These are phyloP conservation scores for Plasmopara halstedii DNA, from an alignment of 352 stramenopile genomes.

Conservation along the genomic window DNA sequence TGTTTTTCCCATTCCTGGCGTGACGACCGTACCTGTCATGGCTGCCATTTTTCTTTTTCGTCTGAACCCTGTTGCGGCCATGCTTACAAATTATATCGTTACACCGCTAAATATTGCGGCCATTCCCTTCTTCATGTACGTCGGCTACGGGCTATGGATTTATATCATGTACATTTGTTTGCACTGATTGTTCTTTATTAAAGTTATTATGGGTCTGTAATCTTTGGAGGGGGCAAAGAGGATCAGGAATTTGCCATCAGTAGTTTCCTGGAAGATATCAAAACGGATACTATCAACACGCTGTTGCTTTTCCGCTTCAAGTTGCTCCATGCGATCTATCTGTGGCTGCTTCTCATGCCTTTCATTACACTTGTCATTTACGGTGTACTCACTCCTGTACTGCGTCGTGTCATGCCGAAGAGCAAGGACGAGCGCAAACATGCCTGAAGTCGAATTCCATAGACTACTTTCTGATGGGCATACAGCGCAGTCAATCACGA, in stretches of 20 bases:
- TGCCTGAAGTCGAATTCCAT: slow-evolving; percentile 22
- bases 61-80: slow-evolving; percentile 72
- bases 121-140: slow-evolving; percentile 73
- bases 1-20: slow-evolving; percentile 71
- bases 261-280: slow-evolving; percentile 61
- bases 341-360: slow-evolving; percentile 62
- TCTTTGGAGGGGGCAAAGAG: slow-evolving; percentile 37
- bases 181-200: slow-evolving; percentile 1
- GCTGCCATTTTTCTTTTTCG: slow-evolving; percentile 67
- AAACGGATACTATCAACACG: slow-evolving; percentile 66
- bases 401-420: slow-evolving; percentile 63
- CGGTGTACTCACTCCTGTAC: slow-evolving; percentile 52
- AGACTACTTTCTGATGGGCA: no score
- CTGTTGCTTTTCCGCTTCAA: slow-evolving; percentile 75
- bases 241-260: slow-evolving; percentile 58
- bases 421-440: slow-evolving; percentile 34
- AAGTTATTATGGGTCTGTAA: slow-evolving; percentile 53
- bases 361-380: slow-evolving; percentile 61
- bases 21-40: slow-evolving; percentile 71
- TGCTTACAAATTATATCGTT: slow-evolving; percentile 78
- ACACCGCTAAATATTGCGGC: slow-evolving; percentile 74
- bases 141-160: no score
- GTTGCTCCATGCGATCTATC: slow-evolving; percentile 70
- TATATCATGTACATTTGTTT: no score
- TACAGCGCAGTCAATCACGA: no score